phyloP scores from a whole-genome alignment of 2,329 filamentous ascomycete genomes.

The Esteya vermicola region DNA sequence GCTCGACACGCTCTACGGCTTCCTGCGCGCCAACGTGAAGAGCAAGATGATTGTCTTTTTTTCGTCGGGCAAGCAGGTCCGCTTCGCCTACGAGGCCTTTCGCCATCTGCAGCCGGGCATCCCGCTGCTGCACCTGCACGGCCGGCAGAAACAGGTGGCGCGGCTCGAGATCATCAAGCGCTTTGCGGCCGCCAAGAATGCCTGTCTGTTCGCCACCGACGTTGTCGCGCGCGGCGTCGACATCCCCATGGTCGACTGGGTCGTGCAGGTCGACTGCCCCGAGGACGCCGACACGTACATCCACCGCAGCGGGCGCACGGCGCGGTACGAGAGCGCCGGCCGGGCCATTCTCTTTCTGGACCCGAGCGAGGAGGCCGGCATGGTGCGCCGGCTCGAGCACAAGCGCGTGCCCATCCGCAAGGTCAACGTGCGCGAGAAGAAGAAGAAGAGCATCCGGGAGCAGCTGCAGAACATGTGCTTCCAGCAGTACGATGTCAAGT shows the following conservation, averaged over 20 bases:
- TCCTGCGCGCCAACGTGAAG: conserved; percentile 81
- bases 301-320: conserved; percentile 85
- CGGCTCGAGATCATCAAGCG: conserved; percentile 75
- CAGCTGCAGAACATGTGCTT: conserved; percentile 93
- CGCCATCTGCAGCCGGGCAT: conserved; percentile 90
- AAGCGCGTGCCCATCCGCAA: conserved; percentile 82
- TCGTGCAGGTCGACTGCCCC: conserved; percentile 94
- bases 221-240: conserved; percentile 89
- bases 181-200: conserved; percentile 67
- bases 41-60: conserved; percentile 92
- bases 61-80: conserved; percentile 89
- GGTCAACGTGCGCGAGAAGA: conserved; percentile 78
- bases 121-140: conserved; percentile 81
- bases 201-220: conserved; percentile 89
- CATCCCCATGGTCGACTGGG: conserved; percentile 95
- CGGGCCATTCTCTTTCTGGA: conserved; percentile 83
- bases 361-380: conserved; percentile 83
- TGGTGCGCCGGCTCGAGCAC: conserved; percentile 69
- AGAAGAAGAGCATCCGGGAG: conserved; percentile 72
- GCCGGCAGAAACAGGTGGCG: conserved; percentile 82
- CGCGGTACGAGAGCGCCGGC: conserved; percentile 80
- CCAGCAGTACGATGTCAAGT: conserved; percentile 85
- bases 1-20: conserved; percentile 82
- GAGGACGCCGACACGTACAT: conserved; percentile 98
- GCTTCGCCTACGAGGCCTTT: conserved; percentile 89